Base-by-base conservation (phyloP, 108 stramenopile species). In the Pseudonitzschia pungens region DNA sequence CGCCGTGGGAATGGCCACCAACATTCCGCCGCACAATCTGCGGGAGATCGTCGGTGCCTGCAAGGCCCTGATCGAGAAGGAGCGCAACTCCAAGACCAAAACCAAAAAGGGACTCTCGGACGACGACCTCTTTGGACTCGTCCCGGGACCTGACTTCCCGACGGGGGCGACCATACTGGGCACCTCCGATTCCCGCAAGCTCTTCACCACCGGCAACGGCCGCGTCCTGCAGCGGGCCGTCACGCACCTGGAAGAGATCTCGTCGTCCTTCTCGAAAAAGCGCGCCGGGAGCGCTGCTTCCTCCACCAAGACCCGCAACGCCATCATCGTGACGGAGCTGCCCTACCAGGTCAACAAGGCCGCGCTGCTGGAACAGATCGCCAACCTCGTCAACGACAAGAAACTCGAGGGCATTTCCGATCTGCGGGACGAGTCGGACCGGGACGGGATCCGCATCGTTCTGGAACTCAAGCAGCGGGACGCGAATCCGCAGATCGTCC, bases 331-430 rank as follows among this genome's bases (percentile, higher is more conserved):
- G 0, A 98, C 94, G 16, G 95, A 97, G 68, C 77, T 98, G 27
- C 98, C 98, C 12, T 98, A 97, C 71, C 92, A 94, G 79, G 95
- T 97, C 57, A 97, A 96, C 88, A 97, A 98, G 82, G 90, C 96
- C 33, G 82, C 92, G 1, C 81, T 98, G 66, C 79, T 98, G 76
- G 96, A 96, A 81, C 92, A 95, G 65, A 97, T 97, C 50, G 98
- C 98, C 12, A 85, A 81, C 28, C 72, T 96, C 57, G 96, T 97
- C 44, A 98, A 98, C 78, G 97, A 96, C 29, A 97, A 97, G 81
- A 95, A 97, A 70, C 57, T 98, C 51, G 92, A 97, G 6, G 96
- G 93, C 16, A 87, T 93, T 69, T 83, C 87, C 24, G 92, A 94
- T 78, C 76, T 95, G 58, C 73, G 97, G 11, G 95, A 96, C 76